Base-by-base conservation (phyloP, 1,284 basidiomycete species). In the Neonothopanus nambi region DNA sequence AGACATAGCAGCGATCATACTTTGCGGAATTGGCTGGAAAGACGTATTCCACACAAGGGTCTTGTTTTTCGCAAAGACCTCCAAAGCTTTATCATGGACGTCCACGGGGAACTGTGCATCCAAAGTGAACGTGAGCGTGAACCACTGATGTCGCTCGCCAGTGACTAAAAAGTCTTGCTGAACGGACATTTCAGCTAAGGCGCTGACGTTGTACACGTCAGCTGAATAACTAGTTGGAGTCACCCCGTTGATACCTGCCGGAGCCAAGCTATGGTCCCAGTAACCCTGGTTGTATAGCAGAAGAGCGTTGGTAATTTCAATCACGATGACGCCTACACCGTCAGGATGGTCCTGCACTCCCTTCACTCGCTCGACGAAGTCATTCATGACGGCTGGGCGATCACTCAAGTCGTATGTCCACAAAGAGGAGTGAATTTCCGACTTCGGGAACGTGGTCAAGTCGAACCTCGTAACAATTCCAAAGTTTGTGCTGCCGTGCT, bases 1-100 rank as follows among this genome's bases (percentile, higher is more conserved):
- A 13, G 15, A 21, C 17, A 33, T 44, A 17, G 47, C 52, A 18
- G 28, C 38, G 38, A 37, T 30, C 18, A 51, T 51, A 8, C 44
- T 49, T 36, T 38, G 26, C 15, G 24, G 51, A 28, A 56, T 26
- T 13, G 55, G 51, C 39, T 59, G 57, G 26, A 55, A 43, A 28
- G 23, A 38, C 9, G 53, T 6, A 13, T 21, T 24, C 50, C 55
- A 56, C 4, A 42, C 20, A n/a, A 30, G 12, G 12, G 12, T 26
- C 21, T 48, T 39, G 5, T 47, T 21, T 9, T 23, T 28, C 1
- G 21, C 44, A 18, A 50, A 56, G 5, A 48, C 18, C 5, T 54
- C 38, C 15, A 54, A 17, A 24, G 38, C 51, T 11, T 44, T 30
- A 11, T 30, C 15, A 28, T 47, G 51, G 17, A 56, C 23, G 17